Conservation (phyloP, 106 monocot species). For the Xerophyta viscosa region DNA sequence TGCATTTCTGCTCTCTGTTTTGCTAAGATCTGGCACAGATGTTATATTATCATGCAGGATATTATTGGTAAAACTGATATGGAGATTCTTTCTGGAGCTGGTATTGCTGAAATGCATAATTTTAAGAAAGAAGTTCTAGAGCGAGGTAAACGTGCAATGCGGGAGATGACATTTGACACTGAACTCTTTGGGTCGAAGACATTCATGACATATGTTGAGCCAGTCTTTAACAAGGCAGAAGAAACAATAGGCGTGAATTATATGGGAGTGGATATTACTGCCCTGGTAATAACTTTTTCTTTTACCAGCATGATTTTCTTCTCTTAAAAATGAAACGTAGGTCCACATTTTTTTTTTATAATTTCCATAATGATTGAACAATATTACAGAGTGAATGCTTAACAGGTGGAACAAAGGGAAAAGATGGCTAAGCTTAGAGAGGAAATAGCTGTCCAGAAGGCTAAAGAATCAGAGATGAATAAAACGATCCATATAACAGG, state of each 20-base stretch:
- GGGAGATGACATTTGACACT: conserved; percentile 64
- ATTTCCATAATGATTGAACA: no score
- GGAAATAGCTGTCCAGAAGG: conserved; percentile 67
- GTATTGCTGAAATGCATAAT: conserved; percentile 49
- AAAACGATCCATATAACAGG: conserved; percentile 73
- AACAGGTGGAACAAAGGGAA: conserved; percentile 59
- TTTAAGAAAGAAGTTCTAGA: conserved; percentile 65
- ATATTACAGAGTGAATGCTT: conserved; percentile 6
- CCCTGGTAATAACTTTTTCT: conserved; percentile 62
- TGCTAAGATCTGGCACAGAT: no score
- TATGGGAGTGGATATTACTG: conserved; percentile 69
- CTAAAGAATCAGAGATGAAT: conserved; percentile 68
- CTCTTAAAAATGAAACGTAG: no score
- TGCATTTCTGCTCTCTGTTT: no score
- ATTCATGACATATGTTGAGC: conserved; percentile 70
- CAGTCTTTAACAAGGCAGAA: conserved; percentile 60
- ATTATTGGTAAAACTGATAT: conserved; percentile 80
- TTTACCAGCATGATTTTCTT: no score
- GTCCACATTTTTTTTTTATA: no score
- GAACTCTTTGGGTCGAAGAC: conserved; percentile 70
- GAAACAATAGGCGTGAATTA: conserved; percentile 73
- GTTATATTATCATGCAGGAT: no score
- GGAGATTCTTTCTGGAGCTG: conserved; percentile 56
- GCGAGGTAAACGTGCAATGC: conserved; percentile 43
- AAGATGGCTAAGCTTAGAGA: conserved; percentile 57